A percentile compares a stretch with the other conserved stretches of the same genome.
These are phyloP conservation scores for Aspergillus quadrilineatus DNA, from an alignment of 2,329 filamentous ascomycete genomes.

Conservation along the genomic window DNA sequence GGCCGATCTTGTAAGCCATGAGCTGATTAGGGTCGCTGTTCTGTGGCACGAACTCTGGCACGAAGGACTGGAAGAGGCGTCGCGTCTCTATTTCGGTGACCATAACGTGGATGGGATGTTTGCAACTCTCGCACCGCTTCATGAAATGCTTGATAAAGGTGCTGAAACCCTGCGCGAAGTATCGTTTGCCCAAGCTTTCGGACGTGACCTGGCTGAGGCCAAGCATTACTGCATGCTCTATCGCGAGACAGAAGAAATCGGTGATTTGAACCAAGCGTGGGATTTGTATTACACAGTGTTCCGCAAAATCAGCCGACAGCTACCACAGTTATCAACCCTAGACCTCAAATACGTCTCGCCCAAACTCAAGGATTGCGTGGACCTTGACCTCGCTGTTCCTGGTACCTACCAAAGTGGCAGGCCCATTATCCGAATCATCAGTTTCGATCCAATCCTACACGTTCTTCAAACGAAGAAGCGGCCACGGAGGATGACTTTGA, in stretches of 20 bases:
- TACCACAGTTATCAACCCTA: constrained; percentile 87
- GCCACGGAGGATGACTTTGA: constrained; percentile 81
- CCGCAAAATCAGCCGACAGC: constrained; percentile 86
- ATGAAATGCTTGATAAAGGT: constrained; percentile 85
- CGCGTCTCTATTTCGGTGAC: constrained; percentile 93
- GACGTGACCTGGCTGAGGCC: constrained; percentile 89
- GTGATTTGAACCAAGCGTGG: constrained; percentile 97
- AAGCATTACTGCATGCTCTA: constrained; percentile 95
- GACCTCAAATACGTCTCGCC: constrained; percentile 97
- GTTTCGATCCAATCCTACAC: constrained; percentile 83
- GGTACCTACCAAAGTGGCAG: constrained; percentile 84
- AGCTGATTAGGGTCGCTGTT: constrained; percentile 94
- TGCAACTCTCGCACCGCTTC: constrained; percentile 79
- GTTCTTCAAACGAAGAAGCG: constrained; percentile 98
- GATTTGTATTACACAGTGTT: constrained; percentile 99
- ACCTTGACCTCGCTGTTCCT: constrained; percentile 91
- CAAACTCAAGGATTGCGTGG: constrained; percentile 78
- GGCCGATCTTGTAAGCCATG: constrained; percentile 90
- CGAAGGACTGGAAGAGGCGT: constrained; percentile 94
- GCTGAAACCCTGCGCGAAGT: constrained; percentile 93
- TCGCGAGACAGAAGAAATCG: constrained; percentile 81
- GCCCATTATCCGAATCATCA: constrained; percentile 78
- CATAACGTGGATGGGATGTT: constrained; percentile 99
- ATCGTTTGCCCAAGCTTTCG: constrained; percentile 96
- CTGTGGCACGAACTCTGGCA: constrained; percentile 99